phyloP scores from a whole-genome alignment of 1,139 yeast species.

The Geotrichum phurueaensis region DNA sequence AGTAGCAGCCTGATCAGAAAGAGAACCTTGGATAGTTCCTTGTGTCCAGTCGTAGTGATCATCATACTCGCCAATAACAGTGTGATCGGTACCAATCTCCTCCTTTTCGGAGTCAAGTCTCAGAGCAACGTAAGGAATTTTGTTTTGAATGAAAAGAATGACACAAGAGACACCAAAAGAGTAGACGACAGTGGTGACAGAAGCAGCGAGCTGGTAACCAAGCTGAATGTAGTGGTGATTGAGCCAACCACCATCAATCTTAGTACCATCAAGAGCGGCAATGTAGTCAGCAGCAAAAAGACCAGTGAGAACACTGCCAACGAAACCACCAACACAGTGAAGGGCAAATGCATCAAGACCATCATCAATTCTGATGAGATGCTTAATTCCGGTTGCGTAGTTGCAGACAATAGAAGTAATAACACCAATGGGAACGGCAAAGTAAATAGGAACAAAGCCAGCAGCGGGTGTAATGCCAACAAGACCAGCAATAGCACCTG shows the following conservation, averaged over 20 bases:
- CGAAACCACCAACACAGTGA: constrained; percentile 90
- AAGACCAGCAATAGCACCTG: constrained; percentile 89
- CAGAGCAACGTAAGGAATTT: constrained; percentile 73
- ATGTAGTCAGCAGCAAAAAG: constrained; percentile 91
- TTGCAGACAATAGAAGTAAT: constrained; percentile 75
- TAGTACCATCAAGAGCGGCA: constrained; percentile 60
- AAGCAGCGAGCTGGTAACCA: constrained; percentile 90
- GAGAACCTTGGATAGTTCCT: constrained; percentile 6
- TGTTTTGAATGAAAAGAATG: constrained; percentile 66
- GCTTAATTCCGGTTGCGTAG: constrained; percentile 77
- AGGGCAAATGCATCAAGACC: constrained; percentile 93
- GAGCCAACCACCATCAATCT: constrained; percentile 88
- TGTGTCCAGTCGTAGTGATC: constrained; percentile 11
- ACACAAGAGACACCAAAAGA: constrained; percentile 71
- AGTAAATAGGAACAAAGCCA: constrained; percentile 88
- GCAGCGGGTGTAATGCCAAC: constrained; percentile 98
- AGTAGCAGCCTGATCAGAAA: constrained; percentile 1
- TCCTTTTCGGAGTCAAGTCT: constrained; percentile 89
- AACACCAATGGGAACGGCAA: constrained; percentile 76
- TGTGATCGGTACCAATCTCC: constrained; percentile 77
- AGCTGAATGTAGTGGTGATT: constrained; percentile 85
- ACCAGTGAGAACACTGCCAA: constrained; percentile 81
- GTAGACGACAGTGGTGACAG: constrained; percentile 70
- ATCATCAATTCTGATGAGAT: constrained; percentile 71
- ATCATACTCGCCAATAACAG: constrained; percentile 79